Evolutionary conservation across 768 basidiomycete genomes (phyloP), one percentile per base, ranked within the genome.

Genomic region (Kwoniella botswanensis): DNA sequence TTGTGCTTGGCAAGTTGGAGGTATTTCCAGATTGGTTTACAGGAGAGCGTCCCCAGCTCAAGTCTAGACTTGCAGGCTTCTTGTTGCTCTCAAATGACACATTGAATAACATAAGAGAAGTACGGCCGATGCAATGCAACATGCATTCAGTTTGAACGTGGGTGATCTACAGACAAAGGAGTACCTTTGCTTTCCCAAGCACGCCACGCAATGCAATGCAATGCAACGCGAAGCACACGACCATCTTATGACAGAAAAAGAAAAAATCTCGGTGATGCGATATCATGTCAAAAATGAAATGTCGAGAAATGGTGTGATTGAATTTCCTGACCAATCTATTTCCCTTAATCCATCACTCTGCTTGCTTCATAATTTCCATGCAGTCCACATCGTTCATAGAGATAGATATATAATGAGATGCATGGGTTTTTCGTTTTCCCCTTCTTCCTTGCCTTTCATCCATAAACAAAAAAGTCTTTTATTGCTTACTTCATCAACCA

Each of bases 281-380:
- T 58, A 58, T 58, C 24, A 26, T 58, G 3, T 35, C 29, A 58
- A 29, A 58, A 58, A 22, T 29, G n/a, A 18, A 35, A 65, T 65
- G 64, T 65, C 64, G 64, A 65, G 64, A 56, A 24, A 65, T 65
- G 64, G 64, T 65, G 64, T 65, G 64, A 65, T 65, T 43, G 64
- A 43, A 66, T 54, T 58, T 67, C 57, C 57, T 58, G 57, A 58
- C 57, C 22, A 58, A 58, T 58, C 11, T 58, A 62, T 63, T 50
- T 63, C 62, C 62, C 62, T 63, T 63, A 63, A 63, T 21, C 55
- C 55, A 22, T 21, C 4, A 12, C 22, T 12, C 55, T 18, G 17
- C 21, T 13, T 50, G 46, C 46, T 50, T 50, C 1, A 50, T 18
- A 50, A 13, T 50, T 50, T 50, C 26, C 26, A 24, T 24, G 24